Evolutionary conservation across 192 early-diverging fungal species (phyloP).

Genomic region (Cladochytrium replicatum): DNA sequence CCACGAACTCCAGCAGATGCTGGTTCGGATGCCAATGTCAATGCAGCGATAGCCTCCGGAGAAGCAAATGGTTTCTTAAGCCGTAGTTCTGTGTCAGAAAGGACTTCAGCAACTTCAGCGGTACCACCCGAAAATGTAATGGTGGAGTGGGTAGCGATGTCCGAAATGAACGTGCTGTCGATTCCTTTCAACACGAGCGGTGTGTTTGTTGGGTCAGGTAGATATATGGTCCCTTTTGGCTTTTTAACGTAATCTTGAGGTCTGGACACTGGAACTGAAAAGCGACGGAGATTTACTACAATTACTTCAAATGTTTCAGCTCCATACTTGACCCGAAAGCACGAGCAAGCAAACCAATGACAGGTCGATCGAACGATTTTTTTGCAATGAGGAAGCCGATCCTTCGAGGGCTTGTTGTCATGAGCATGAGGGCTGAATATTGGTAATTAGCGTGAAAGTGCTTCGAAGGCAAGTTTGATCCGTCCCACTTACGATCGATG

Average conservation of each 20-base stretch:
- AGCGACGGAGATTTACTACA: not conserved
- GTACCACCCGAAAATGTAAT: constrained; percentile 54
- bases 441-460: constrained; percentile 76
- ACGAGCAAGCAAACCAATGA: constrained; percentile 74
- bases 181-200: constrained; percentile 59
- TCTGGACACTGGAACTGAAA: constrained; percentile 77
- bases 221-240: constrained; percentile 62
- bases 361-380: constrained; percentile 76
- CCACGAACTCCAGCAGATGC: constrained; percentile 2
- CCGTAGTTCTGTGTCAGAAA: constrained; percentile 71
- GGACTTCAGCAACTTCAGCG: constrained; percentile 64
- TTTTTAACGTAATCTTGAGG: constrained; percentile 78
- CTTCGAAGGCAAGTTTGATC: too few relatives aligned
- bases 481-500: too few relatives aligned
- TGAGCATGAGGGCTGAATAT: not conserved
- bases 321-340: constrained; percentile 66
- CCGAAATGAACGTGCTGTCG: constrained; percentile 27
- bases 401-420: not conserved
- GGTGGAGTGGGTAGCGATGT: constrained; percentile 37
- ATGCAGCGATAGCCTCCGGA: constrained; percentile 45
- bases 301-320: not conserved
- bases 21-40: constrained; percentile 37
- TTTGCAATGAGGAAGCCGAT: constrained; percentile 60
- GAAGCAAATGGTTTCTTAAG: constrained; percentile 72
- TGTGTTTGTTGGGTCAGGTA: constrained; percentile 59